Conservation (phyloP, 805 yeast species). For the Candida ipomoeae region DNA sequence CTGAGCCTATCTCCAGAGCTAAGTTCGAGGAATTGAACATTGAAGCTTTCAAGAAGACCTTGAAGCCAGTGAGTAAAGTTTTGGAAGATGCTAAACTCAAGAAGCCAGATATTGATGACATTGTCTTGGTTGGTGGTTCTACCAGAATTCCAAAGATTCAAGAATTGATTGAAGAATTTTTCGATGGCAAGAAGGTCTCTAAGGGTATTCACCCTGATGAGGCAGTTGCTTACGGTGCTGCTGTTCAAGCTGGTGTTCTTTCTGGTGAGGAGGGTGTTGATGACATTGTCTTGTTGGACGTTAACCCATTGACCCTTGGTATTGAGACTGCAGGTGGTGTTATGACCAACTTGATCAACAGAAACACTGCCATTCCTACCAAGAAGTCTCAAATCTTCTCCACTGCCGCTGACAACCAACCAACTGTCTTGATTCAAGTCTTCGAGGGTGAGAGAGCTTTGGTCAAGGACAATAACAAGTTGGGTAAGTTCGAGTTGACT, state of each 20-base stretch:
- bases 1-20: slow-evolving; percentile 21
- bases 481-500: slow-evolving; percentile 22
- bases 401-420: slow-evolving; percentile 22
- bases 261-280: slow-evolving; percentile 49
- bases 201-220: slow-evolving; percentile 40
- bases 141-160: slow-evolving; percentile 22
- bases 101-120: slow-evolving; percentile 20
- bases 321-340: slow-evolving; percentile 23
- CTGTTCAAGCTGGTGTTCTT: slow-evolving; percentile 48
- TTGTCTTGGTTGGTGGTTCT: slow-evolving; percentile 22
- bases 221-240: slow-evolving; percentile 65
- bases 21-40: slow-evolving; percentile 22
- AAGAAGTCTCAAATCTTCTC: slow-evolving; percentile 22
- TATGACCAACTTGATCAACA: slow-evolving; percentile 20
- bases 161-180: slow-evolving; percentile 18
- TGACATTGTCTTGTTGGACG: slow-evolving; percentile 52
- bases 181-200: slow-evolving; percentile 21
- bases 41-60: slow-evolving; percentile 20
- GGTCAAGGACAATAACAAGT: slow-evolving; percentile 21
- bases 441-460: slow-evolving; percentile 22
- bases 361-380: slow-evolving; percentile 22
- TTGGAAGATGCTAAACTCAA: slow-evolving; percentile 20
- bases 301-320: slow-evolving; percentile 22
- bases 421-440: slow-evolving; percentile 21
- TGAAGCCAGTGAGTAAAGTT: slow-evolving; percentile 20